Conservation (phyloP, 2,329 filamentous ascomycete species). For the Arthrobotrys sinensis region DNA sequence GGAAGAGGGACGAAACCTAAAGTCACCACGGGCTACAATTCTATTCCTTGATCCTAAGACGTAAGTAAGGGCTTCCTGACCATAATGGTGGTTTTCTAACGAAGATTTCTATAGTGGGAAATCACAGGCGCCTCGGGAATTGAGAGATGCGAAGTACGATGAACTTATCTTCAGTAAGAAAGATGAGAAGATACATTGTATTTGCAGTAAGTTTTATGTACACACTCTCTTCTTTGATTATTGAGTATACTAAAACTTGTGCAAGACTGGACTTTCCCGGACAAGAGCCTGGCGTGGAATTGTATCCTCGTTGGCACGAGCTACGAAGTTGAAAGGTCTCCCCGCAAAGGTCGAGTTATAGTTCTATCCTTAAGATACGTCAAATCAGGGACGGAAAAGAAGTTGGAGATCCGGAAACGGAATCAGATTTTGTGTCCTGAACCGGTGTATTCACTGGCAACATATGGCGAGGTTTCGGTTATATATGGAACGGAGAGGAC, state of each 20-base stretch:
- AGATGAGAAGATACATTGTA: slow-evolving; percentile 64
- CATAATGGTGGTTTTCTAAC: background rate
- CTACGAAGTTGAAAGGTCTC: slow-evolving; percentile 53
- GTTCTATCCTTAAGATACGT: slow-evolving; percentile 60
- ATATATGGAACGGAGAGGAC: slow-evolving; percentile 44
- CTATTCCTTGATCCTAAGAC: slow-evolving; percentile 63
- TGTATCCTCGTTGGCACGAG: slow-evolving; percentile 64
- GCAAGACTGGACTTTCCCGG: slow-evolving; percentile 48
- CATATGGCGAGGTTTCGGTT: slow-evolving; percentile 61
- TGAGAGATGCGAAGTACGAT: slow-evolving; percentile 62
- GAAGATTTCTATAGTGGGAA: slow-evolving; percentile 58
- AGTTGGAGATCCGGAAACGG: slow-evolving; percentile 62
- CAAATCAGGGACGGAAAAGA: slow-evolving; percentile 11
- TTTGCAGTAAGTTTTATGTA: slow-evolving; percentile 61
- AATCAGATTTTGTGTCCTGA: slow-evolving; percentile 63
- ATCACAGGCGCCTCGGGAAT: slow-evolving; percentile 56
- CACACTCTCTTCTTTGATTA: background rate
- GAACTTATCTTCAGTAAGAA: slow-evolving; percentile 63
- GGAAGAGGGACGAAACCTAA: slow-evolving; percentile 12
- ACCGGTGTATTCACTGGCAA: slow-evolving; percentile 64
- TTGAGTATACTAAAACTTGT: background rate
- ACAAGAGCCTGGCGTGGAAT: slow-evolving; percentile 48
- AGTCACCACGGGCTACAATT: slow-evolving; percentile 35
- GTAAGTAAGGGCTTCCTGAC: slow-evolving; percentile 41
- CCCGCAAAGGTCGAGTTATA: slow-evolving; percentile 62